These are phyloP conservation scores for Saccharomycopsis phalli DNA, from an alignment of 1,139 yeast species.

Conservation along the genomic window DNA sequence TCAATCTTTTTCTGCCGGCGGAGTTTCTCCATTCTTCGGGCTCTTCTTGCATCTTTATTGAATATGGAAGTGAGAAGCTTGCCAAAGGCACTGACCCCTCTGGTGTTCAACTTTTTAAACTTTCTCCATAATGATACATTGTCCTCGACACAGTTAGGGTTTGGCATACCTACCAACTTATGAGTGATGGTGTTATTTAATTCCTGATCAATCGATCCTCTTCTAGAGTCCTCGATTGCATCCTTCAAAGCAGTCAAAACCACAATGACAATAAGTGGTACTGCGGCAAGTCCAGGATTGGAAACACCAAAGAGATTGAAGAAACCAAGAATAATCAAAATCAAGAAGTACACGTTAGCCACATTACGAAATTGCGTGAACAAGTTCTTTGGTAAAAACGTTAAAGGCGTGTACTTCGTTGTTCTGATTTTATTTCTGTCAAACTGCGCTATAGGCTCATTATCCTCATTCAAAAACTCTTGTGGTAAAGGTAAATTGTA, in stretches of 20 bases:
- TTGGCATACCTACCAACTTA: conserved; percentile 57
- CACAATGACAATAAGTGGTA: conserved; percentile 89
- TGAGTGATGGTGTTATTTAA: conserved; percentile 84
- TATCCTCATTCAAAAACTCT: conserved; percentile 51
- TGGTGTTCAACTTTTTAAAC: conserved; percentile 45
- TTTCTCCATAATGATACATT: conserved; percentile 50
- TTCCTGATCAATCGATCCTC: conserved; percentile 72
- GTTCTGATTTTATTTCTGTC: conserved; percentile 92
- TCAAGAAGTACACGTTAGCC: conserved; percentile 81
- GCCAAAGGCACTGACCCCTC: conserved; percentile 26
- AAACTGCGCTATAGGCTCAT: conserved; percentile 48
- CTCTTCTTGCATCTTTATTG: conserved; percentile 31
- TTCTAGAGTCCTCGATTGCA: conserved; percentile 87
- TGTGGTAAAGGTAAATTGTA: conserved; percentile 65
- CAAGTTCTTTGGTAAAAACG: conserved; percentile 82
- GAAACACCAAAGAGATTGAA: conserved; percentile 89
- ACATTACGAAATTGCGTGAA: conserved; percentile 74
- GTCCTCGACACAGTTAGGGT: conserved; percentile 71
- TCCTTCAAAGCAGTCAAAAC: conserved; percentile 83
- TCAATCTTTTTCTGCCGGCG: conserved; percentile 18
- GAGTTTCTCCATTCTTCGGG: conserved; percentile 22
- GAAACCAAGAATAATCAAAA: conserved; percentile 74
- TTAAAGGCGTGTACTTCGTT: conserved; percentile 85
- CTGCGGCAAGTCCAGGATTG: conserved; percentile 83
- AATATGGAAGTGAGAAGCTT: conserved; percentile 28